These are phyloP conservation scores for Leucogyrophana mollusca DNA, from an alignment of 768 basidiomycete genomes.

Conservation along the genomic window DNA sequence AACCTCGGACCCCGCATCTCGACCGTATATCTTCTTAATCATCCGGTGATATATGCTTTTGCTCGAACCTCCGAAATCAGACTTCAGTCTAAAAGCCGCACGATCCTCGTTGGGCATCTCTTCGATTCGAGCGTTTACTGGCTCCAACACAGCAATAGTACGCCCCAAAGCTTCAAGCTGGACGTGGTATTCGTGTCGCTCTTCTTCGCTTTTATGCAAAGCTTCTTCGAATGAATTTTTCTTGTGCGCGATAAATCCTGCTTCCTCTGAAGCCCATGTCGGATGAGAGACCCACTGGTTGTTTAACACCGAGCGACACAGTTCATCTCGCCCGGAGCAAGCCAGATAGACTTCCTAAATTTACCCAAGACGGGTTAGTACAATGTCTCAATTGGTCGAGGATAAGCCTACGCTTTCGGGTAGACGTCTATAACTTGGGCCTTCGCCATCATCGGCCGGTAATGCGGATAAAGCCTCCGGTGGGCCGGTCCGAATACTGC, in stretches of 20 bases:
- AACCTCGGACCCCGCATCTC: conserved; percentile 71
- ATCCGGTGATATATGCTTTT: conserved; percentile 89
- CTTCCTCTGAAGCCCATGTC: conserved; percentile 96
- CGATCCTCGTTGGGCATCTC: conserved; percentile 90
- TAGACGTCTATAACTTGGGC: conserved; percentile 90
- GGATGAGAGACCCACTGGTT: conserved; percentile 99
- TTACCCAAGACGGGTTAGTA: not conserved
- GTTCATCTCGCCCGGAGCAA: conserved; percentile 92
- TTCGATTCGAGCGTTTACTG: conserved; percentile 78
- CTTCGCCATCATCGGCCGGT: conserved; percentile 81
- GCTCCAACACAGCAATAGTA: conserved; percentile 90
- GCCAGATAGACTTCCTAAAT: conserved; percentile 80
- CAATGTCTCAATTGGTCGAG: not conserved
- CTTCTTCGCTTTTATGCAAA: conserved; percentile 95
- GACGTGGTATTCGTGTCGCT: conserved; percentile 96
- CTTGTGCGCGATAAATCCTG: conserved; percentile 92
- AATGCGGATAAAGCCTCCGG: conserved; percentile 77
- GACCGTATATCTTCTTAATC: conserved; percentile 92
- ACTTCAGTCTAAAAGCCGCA: conserved; percentile 72
- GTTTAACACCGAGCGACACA: conserved; percentile 94
- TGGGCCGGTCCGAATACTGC: conserved; percentile 72
- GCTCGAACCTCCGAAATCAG: conserved; percentile 87
- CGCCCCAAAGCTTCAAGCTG: conserved; percentile 88
- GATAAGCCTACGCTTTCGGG: conserved; percentile 74
- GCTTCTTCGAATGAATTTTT: conserved; percentile 97